phyloP scores from a whole-genome alignment of 1,139 yeast genomes.

The Ogataea hybrid region DNA sequence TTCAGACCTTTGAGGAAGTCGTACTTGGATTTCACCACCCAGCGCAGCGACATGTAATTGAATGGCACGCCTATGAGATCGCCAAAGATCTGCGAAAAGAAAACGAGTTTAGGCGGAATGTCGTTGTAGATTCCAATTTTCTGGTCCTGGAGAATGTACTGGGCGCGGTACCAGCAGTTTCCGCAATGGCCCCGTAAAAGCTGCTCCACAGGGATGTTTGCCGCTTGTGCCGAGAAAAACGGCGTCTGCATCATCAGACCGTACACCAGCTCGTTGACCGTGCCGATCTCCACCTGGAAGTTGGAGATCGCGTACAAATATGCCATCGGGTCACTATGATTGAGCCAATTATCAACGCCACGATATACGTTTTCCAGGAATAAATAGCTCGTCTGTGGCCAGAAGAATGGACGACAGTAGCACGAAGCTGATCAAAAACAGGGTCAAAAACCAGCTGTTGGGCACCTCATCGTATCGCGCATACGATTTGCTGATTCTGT shows the following conservation, averaged over 20 bases:
- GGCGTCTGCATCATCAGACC: conserved; percentile 42
- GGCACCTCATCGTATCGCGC: conserved; percentile 43
- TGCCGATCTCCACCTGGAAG: conserved; percentile 51
- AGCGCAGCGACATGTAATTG: conserved; percentile 44
- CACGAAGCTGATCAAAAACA: conserved; percentile 38
- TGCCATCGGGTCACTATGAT: conserved; percentile 48
- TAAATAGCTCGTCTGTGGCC: conserved; percentile 40
- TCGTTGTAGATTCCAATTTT: conserved; percentile 49
- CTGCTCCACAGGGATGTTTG: conserved; percentile 47
- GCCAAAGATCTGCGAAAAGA: conserved; percentile 48
- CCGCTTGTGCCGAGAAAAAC: conserved; percentile 15
- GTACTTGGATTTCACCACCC: conserved; percentile 43
- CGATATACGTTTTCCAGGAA: conserved; percentile 48
- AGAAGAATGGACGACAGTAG: conserved; percentile 39
- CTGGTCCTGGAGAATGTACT: conserved; percentile 47
- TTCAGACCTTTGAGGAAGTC: conserved; percentile 40
- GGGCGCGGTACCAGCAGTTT: conserved; percentile 54
- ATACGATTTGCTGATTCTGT: conserved; percentile 42
- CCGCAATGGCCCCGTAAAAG: conserved; percentile 51
- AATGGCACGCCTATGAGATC: conserved; percentile 50
- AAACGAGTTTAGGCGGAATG: conserved; percentile 46
- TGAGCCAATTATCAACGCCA: conserved; percentile 43
- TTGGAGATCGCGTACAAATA: conserved; percentile 52
- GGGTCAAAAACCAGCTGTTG: conserved; percentile 37
- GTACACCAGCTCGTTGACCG: conserved; percentile 48